phyloP scores from a whole-genome alignment of 1,284 basidiomycete genomes.

The Vanrija pseudolonga region DNA sequence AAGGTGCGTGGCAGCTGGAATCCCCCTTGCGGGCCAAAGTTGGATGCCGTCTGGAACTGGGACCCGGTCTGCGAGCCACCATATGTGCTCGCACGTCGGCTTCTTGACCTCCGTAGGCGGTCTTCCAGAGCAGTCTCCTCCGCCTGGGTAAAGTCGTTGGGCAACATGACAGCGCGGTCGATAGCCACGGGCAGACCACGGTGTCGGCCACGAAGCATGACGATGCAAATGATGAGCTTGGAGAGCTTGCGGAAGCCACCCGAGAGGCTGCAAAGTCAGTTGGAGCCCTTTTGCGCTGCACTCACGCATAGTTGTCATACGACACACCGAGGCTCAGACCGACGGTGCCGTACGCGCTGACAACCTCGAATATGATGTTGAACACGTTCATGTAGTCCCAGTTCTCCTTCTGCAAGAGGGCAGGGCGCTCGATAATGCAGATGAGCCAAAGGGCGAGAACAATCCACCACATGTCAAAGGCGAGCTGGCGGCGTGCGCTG shows the following conservation, averaged over 20 bases:
- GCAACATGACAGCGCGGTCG: slow-evolving; percentile 49
- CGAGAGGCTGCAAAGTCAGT: slow-evolving; percentile 11
- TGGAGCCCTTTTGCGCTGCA: not conserved
- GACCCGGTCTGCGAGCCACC: slow-evolving; percentile 1
- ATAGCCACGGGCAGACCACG: slow-evolving; percentile 45
- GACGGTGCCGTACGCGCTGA: slow-evolving; percentile 87
- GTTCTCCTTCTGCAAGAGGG: slow-evolving; percentile 57
- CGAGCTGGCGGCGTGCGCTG: slow-evolving; percentile 72
- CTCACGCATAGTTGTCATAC: slow-evolving; percentile 50
- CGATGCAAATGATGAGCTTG: slow-evolving; percentile 40
- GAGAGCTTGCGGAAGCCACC: slow-evolving; percentile 37
- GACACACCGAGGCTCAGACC: slow-evolving; percentile 75
- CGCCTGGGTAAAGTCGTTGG: slow-evolving; percentile 40
- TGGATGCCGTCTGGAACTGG: not conserved
- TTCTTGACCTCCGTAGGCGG: slow-evolving; percentile 14
- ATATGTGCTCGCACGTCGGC: slow-evolving; percentile 1
- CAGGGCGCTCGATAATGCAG: slow-evolving; percentile 76
- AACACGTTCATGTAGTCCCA: slow-evolving; percentile 75
- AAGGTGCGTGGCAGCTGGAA: slow-evolving; percentile 3
- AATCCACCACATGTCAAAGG: slow-evolving; percentile 93
- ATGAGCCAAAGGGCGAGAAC: slow-evolving; percentile 70
- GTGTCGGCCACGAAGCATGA: slow-evolving; percentile 45
- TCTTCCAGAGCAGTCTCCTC: slow-evolving; percentile 43
- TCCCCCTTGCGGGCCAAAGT: not conserved
- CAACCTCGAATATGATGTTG: slow-evolving; percentile 56